Evolutionary conservation across 2,329 filamentous ascomycete species (phyloP), one percentile per base, ranked within the genome.

Genomic region (Akanthomyces lecanii): DNA sequence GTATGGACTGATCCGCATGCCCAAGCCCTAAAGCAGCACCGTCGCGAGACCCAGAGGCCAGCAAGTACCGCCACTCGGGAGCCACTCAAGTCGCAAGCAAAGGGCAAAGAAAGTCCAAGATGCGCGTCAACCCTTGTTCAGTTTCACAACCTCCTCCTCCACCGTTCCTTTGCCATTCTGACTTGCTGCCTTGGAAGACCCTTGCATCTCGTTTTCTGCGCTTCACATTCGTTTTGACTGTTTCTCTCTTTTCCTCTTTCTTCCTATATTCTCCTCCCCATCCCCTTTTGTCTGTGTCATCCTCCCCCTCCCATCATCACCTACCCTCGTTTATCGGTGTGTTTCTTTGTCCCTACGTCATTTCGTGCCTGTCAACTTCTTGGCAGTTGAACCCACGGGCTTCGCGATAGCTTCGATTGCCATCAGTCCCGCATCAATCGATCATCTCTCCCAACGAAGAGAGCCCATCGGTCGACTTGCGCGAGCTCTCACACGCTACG

Each of bases 241-340:
- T 7, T 40, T 25, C n/a, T 53, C 44, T 62, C 50, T 23, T 63
- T 66, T 69, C 65, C 65, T 65, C 60, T 62, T 67, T 38, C 25
- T 61, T 66, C 57, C 58, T 48, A 40, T 18, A 61, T 52, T 42
- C 63, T 61, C 54, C 58, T 63, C 61, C 61, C 51, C 56, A 55
- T 65, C 61, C 65, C 66, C 64, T 66, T 66, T 64, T 62, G 66
- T 30, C 25, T 61, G 65, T 54, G 36, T n/a, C 52, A 58, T 65
- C 68, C 64, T 65, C 66, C 65, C 68, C 69, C 52, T 65, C 54
- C 23, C 55, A 45, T 62, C 52, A 57, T 57, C 62, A 21, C 61
- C 51, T 64, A 23, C 53, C 42, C 58, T 64, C 52, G 38, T 60
- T 54, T 52, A n/a, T 40, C 21, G 25, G 42, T 44, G 48, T 56